phyloP scores from a whole-genome alignment of 2,329 filamentous ascomycete species.

The Thielaviopsis populi region DNA sequence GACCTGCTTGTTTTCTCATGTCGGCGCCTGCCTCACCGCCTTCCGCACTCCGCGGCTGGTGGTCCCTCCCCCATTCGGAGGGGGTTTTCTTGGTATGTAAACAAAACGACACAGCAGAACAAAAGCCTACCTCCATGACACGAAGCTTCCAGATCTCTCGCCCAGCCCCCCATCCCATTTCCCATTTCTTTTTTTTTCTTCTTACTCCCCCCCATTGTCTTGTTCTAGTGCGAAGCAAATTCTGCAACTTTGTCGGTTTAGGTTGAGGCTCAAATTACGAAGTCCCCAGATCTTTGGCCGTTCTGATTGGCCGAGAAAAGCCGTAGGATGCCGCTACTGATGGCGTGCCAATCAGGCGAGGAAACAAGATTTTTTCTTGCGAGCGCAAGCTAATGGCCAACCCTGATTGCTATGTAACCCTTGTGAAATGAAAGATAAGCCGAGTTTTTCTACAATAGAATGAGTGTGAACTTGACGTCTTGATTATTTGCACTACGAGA shows the following conservation, averaged over 20 bases:
- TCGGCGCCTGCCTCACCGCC: not conserved
- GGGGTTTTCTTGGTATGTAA: not conserved
- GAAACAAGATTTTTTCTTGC: not conserved
- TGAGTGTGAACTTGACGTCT: no score
- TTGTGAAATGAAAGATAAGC: not conserved
- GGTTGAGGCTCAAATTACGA: slow-evolving; percentile 1
- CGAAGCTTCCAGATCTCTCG: not conserved
- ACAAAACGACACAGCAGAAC: not conserved
- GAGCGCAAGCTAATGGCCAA: no score
- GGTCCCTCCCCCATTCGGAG: no score
- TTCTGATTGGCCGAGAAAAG: not conserved
- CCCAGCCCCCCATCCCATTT: not conserved
- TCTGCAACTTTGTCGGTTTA: not conserved
- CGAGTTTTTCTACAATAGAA: no score
- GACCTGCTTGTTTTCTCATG: not conserved
- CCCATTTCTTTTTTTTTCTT: not conserved
- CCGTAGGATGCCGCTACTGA: not conserved
- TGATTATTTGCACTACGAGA: no score
- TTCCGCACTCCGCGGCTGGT: no score
- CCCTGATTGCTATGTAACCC: not conserved
- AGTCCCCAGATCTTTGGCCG: not conserved
- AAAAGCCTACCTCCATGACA: not conserved
- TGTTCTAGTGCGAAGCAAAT: not conserved
- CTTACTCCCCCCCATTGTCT: not conserved
- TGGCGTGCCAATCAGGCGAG: not conserved